Evolutionary conservation across 2,329 filamentous ascomycete species (phyloP).

Genomic region (Fusarium nisikadoi): DNA sequence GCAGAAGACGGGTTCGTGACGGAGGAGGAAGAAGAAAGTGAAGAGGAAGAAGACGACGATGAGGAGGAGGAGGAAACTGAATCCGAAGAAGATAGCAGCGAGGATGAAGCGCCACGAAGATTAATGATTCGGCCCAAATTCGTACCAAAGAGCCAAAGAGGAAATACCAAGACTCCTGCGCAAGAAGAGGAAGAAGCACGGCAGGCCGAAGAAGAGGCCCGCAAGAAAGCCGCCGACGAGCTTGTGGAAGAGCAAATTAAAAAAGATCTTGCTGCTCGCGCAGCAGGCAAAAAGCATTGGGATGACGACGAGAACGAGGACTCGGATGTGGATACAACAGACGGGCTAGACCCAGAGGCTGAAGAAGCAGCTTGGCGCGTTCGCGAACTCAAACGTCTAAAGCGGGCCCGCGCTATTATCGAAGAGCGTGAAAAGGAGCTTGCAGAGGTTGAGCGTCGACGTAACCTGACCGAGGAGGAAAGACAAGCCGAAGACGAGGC

Average conservation of each 20-base stretch:
- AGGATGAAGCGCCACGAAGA: conserved; percentile 66
- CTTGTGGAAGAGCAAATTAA: conserved; percentile 90
- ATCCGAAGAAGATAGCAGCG: conserved; percentile 60
- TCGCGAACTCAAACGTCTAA: conserved; percentile 87
- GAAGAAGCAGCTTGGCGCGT: conserved; percentile 95
- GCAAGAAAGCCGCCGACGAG: conserved; percentile 77
- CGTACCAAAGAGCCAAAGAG: conserved; percentile 68
- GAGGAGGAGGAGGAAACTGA: conserved; percentile 54
- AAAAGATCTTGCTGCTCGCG: conserved; percentile 79
- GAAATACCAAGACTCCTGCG: conserved; percentile 45
- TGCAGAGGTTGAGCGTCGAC: conserved; percentile 87
- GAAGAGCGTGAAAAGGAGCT: conserved; percentile 85
- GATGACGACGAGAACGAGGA: conserved; percentile 78
- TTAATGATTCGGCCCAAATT: conserved; percentile 73
- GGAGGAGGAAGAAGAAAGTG: conserved; percentile 60
- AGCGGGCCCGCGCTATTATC: conserved; percentile 85
- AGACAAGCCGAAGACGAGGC: conserved; percentile 85
- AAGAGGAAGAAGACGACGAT: conserved; percentile 46
- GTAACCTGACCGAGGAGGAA: conserved; percentile 88
- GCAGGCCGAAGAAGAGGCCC: conserved; percentile 67
- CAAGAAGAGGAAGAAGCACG: conserved; percentile 51
- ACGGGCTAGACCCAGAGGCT: conserved; percentile 85
- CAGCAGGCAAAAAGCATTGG: conserved; percentile 85
- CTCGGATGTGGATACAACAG: conserved; percentile 87
- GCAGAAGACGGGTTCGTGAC: conserved; percentile 73